Evolutionary conservation across 2,329 filamentous ascomycete genomes (phyloP), one percentile per base, ranked within the genome.

Genomic region (Periglandula ipomoeae): DNA sequence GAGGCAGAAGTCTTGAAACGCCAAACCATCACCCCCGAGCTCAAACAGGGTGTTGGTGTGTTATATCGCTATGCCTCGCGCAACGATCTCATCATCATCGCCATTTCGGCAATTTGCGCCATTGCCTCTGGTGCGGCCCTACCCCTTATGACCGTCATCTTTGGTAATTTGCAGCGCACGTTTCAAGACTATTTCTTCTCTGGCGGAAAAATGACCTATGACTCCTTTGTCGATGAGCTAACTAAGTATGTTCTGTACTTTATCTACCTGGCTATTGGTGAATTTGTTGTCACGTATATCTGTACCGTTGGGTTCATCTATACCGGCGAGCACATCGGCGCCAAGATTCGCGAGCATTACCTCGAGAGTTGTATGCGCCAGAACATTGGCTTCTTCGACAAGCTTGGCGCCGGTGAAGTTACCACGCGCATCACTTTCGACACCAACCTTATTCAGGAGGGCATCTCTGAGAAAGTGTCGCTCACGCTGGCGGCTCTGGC

Each of bases 401-500:
- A 93, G 60, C 76, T 95, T 13, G 91, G 90, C 46, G 86, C 89
- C 30, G 90, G 91, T 50, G 93, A 96, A 67, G 87, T 97, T 52
- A 95, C 90, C 0, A 95, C 90, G 1, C 84, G 90, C 54, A 95
- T 96, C 58, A 97, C 91, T 0, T 85, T 90, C 10, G 91, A 97
- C 64, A 95, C 89, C 40, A 96, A 95, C 60, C 72, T 95, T 47
- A 84, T 97, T 48, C 91, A 96, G 65, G 90, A 95, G 56, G 91
- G 89, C 49, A 89, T 98, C 41, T 94, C 88, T 0, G 88, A 95
- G 65, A 95, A 95, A 70, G 78, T 95, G 40, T 82, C 81, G 13
- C 70, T 95, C 54, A 89, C 87, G 0, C 63, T 95, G 49, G 81
- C 82, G 13, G 87, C 87, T 11, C 44, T 89, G 4, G 81, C 89